Evolutionary conservation across 495 filamentous ascomycete species (phyloP).

Genomic region (Daldinia childiae): DNA sequence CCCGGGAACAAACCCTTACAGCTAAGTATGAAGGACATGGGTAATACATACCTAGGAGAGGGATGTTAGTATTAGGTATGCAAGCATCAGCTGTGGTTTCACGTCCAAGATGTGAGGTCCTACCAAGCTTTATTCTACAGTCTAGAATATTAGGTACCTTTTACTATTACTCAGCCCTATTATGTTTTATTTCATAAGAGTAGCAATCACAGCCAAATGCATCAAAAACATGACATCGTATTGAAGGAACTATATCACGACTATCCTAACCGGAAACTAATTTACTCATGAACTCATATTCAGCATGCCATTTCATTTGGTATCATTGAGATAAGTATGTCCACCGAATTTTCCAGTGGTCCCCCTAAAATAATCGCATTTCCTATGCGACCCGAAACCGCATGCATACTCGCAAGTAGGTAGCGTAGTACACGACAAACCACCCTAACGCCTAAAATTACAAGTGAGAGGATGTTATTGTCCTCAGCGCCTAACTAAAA

Average conservation of each 20-base stretch:
- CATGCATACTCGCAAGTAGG: constrained; percentile 26
- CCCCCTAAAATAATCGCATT: constrained; percentile 8
- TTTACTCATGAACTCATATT: constrained; percentile 25
- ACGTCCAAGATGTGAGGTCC: not conserved
- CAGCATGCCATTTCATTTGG: constrained; percentile 9
- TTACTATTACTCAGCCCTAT: not conserved
- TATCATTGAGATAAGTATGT: constrained; percentile 16
- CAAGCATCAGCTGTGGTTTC: not conserved
- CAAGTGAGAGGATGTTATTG: constrained; percentile 4
- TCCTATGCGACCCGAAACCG: constrained; percentile 6
- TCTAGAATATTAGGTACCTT: not conserved
- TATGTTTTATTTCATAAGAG: not conserved
- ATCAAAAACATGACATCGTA: not conserved
- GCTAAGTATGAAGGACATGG: no score
- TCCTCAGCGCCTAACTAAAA: constrained; percentile 6
- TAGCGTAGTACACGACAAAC: constrained; percentile 16
- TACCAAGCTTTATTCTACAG: constrained; percentile 8
- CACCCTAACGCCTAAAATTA: constrained; percentile 34
- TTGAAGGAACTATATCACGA: not conserved
- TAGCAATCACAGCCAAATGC: not conserved
- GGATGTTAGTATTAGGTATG: no score
- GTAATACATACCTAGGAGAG: no score
- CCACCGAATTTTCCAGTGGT: constrained; percentile 24
- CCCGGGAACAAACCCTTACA: not conserved
- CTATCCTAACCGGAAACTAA: not conserved